A percentile compares a stretch with the other conserved stretches of the same genome.
Evolutionary conservation across 139 green algal genomes (phyloP).

Genomic region (Microglena sp.): DNA sequence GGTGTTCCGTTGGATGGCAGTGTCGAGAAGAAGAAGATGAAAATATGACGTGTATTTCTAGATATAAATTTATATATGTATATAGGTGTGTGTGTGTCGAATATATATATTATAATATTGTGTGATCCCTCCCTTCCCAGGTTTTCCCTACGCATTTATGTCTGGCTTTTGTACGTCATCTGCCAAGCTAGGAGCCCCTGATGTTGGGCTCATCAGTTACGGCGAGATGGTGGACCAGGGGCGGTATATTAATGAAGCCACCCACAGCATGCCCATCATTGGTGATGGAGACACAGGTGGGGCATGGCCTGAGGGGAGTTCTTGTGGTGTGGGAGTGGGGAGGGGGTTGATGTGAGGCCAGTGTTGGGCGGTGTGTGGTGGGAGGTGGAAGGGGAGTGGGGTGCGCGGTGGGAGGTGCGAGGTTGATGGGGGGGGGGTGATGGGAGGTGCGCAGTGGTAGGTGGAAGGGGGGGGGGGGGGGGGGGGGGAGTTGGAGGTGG

Average conservation of each 20-base stretch:
- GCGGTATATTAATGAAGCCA: slow-evolving; percentile 64
- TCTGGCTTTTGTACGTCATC: slow-evolving; percentile 73
- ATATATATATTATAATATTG: not conserved
- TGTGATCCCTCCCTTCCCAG: slow-evolving; percentile 15
- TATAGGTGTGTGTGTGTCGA: not conserved
- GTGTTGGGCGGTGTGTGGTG: not conserved
- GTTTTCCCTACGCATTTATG: slow-evolving; percentile 82
- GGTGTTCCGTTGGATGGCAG: not conserved
- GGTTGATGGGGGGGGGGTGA: too few species aligned
- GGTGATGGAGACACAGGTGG: slow-evolving; percentile 90
- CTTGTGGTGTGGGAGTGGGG: too few species aligned
- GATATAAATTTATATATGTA: not conserved
- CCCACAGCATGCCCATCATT: slow-evolving; percentile 72
- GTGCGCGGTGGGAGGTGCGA: too few species aligned
- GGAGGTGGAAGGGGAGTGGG: too few species aligned
- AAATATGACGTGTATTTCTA: too few species aligned
- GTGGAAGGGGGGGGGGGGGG: too few species aligned
- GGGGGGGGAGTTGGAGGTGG: too few species aligned
- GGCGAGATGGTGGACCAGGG: slow-evolving; percentile 76
- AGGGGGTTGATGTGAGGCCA: too few species aligned
- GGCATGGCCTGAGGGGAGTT: too few species aligned
- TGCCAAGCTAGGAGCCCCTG: slow-evolving; percentile 58
- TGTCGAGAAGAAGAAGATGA: not conserved
- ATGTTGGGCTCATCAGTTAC: slow-evolving; percentile 77
- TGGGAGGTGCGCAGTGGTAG: too few species aligned